Base-by-base conservation (phyloP, 257 asterid genomes). In the Coffea eugenioides region DNA sequence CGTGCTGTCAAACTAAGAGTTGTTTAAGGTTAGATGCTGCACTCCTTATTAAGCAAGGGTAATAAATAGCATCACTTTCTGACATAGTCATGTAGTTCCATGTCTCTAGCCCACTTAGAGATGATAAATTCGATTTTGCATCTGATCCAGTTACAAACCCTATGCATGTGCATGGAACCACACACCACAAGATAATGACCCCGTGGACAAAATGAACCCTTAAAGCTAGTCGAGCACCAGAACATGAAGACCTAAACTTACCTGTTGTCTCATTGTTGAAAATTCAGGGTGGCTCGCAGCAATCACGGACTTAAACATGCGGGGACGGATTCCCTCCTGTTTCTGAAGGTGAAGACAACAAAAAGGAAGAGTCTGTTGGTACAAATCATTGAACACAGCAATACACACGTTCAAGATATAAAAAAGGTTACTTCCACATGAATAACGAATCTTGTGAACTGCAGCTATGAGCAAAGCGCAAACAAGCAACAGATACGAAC, bases 241-340 rank as follows among this genome's bases (percentile, higher is more conserved):
- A 46, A 65, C 48, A 51, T 12, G 4, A 46, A 39, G 43, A 75
- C 56, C 43, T 52, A 65, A 61, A 81, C 45, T 27, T 82, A 92
- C 99, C 99, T 96, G 99, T 80, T 96, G 99, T 83, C 98, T 88
- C 97, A 92, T 94, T 36, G 97, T 93, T 64, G 98, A 96, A 88
- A 96, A 96, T 82, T 96, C 99, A 82, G 98, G 97, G 77, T 96
- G 99, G 61, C 93, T 96, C 81, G 99, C 98, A 79, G 99, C 99
- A 87, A 96, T 93, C 16, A 94, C 90, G 9, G 98, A 93, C 88
- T 96, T 96, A 94, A 96, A 92, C 98, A 96, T 96, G 71, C 96
- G 97, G 65, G 99, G 99, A 83, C 94, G 90, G 73, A 96, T 91
- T n/a, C 99, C 97, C 82, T 91, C 95, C 87, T 92, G 99, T 83